These are phyloP conservation scores for Meyerozyma sp. DNA, from an alignment of 1,139 yeast genomes.

Conservation along the genomic window DNA sequence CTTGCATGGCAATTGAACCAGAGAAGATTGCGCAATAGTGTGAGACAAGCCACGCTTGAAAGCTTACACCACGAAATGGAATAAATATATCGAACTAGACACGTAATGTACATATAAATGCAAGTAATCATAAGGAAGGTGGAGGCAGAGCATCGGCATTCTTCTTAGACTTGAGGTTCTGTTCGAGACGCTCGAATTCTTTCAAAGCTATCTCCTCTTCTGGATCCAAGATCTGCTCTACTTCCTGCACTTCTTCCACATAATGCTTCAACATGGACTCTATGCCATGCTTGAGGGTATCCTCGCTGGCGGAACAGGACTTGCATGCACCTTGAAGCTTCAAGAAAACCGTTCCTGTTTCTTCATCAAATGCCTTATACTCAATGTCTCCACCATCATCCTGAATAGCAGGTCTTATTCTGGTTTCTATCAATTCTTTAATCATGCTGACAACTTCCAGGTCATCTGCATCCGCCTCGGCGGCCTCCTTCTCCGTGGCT, in stretches of 20 bases:
- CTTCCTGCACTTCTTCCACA: constrained; percentile 70
- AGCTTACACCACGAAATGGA: neutral
- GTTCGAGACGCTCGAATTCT: constrained; percentile 68
- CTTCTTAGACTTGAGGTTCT: constrained; percentile 21
- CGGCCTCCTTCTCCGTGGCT: constrained; percentile 34
- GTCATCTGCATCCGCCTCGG: constrained; percentile 55
- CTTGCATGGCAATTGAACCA: neutral
- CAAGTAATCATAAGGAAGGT: constrained; percentile 21
- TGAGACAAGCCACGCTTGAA: neutral
- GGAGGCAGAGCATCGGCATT: constrained; percentile 9
- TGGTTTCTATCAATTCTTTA: constrained; percentile 86
- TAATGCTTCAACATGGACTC: constrained; percentile 79
- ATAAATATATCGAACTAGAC: neutral
- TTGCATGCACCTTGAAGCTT: constrained; percentile 75
- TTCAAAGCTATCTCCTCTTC: constrained; percentile 57
- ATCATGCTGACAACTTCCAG: constrained; percentile 79
- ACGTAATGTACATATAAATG: neutral
- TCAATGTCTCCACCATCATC: constrained; percentile 86
- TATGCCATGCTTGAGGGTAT: constrained; percentile 73
- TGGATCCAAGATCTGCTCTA: constrained; percentile 57
- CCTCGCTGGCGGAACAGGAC: constrained; percentile 71
- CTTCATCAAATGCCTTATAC: constrained; percentile 59
- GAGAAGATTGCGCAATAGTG: neutral
- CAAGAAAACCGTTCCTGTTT: constrained; percentile 60
- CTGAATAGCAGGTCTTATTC: constrained; percentile 91